Base-by-base conservation (phyloP, 768 basidiomycete genomes). In the Sporobolomyces roseus region DNA sequence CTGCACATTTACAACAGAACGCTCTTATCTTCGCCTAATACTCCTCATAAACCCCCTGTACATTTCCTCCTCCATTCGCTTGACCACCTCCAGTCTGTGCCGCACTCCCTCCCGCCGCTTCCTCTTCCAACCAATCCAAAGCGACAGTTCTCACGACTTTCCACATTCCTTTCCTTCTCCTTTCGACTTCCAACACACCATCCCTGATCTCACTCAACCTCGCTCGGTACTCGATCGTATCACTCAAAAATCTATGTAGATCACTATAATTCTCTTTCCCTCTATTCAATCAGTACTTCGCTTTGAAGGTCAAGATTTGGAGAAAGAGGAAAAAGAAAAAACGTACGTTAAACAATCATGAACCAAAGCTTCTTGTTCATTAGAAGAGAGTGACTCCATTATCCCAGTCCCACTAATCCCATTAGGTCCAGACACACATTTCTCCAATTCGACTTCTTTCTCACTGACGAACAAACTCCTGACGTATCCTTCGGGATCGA, bases 141-240 rank as follows among this genome's bases (percentile, higher is more conserved):
- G 67, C 74, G 10, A 72, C 61, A 8, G 61, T 67, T 25, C 71
- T 38, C 5, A 74, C 61, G 51, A 68, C 54, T 60, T 65, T 63
- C 61, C 63, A 74, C 70, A 76, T 70, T 16, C 74, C 75, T 56
- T 76, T 75, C n/a, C 75, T 53, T 25, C 75, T 50, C 21, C 73
- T 63, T 43, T 76, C 75, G 58, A 76, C 73, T 35, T 69, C 74
- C 2, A 76, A 62, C 8, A 75, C 60, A 1, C 72, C 72, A 55
- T 76, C 75, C 29, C 74, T 63, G 56, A 76, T 76, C 65, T 76
- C 75, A 45, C 59, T 43, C 33, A 76, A 61, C 6, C 75, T 65
- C 27, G 45, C 48, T 38, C 71, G 70, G 65, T 76, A 76, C 65
- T 76, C 75, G 56, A 75, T 53, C 29, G 73, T 65, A 66, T 76